phyloP scores from a whole-genome alignment of 371 early-diverging fungal genomes.

The Mortierella sp. region DNA sequence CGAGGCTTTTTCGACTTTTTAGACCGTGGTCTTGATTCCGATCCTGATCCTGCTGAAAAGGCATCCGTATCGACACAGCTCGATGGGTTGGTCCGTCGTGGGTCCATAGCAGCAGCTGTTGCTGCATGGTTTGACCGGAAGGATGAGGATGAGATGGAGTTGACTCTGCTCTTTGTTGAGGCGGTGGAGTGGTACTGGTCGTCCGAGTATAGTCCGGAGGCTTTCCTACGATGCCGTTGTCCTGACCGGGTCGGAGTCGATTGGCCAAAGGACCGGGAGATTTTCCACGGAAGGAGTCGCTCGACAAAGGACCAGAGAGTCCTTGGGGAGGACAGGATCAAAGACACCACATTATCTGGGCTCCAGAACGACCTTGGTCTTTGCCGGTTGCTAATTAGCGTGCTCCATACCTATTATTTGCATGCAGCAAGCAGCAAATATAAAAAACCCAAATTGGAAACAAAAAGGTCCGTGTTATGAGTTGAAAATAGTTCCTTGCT shows the following conservation, averaged over 20 bases:
- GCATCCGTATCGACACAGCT: constrained; percentile 39
- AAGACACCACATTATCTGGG: constrained; percentile 25
- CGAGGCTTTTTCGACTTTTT: constrained; percentile 29
- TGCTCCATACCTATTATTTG: constrained; percentile 28
- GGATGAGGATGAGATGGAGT: background rate
- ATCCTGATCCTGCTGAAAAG: constrained; percentile 51
- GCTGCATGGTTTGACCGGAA: background rate
- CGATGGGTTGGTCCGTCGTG: constrained; percentile 6
- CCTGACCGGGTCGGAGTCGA: constrained; percentile 26
- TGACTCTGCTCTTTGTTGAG: constrained; percentile 15
- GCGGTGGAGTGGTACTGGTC: background rate
- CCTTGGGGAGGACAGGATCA: constrained; percentile 25
- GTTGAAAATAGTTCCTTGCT: too few species aligned
- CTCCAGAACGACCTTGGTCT: constrained; percentile 26
- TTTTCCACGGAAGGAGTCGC: constrained; percentile 40
- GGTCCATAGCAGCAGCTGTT: background rate
- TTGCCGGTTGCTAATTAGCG: constrained; percentile 27
- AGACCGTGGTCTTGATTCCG: constrained; percentile 41
- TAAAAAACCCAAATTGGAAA: background rate
- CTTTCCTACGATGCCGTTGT: constrained; percentile 29
- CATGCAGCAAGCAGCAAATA: background rate
- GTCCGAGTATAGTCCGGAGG: background rate
- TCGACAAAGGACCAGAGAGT: constrained; percentile 17
- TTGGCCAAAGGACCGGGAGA: constrained; percentile 30
- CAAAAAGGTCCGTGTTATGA: background rate